Evolutionary conservation across 345 rosid genomes (phyloP).

Genomic region (Citrus glauca): DNA sequence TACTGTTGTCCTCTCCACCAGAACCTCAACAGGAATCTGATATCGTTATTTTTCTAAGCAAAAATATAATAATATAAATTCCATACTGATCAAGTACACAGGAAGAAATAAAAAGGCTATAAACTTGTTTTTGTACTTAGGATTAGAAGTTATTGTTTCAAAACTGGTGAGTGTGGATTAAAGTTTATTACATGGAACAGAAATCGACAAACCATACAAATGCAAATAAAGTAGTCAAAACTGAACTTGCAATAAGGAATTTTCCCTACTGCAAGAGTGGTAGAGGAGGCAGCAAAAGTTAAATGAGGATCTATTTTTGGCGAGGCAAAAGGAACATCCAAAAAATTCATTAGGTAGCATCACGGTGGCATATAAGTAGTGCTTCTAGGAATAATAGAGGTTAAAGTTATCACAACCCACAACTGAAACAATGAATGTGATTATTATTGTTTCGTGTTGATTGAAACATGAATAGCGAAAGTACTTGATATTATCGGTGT

Average conservation of each 20-base stretch:
- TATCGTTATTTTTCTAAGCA: neutral
- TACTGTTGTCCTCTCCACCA: neutral
- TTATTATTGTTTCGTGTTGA: neutral
- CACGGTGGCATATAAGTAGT: neutral
- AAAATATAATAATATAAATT: neutral
- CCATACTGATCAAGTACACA: neutral
- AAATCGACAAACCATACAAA: neutral
- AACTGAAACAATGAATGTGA: neutral
- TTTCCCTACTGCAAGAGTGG: neutral
- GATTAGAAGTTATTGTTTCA: neutral
- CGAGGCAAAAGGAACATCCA: neutral
- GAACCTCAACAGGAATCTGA: neutral
- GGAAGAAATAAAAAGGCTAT: neutral
- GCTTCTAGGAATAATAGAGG: neutral
- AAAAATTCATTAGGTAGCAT: neutral
- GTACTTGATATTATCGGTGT: neutral
- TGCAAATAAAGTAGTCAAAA: neutral
- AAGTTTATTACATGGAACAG: slow-evolving; percentile 12
- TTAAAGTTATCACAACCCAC: neutral
- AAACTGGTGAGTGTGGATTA: neutral
- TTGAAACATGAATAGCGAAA: neutral
- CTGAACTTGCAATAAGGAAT: neutral
- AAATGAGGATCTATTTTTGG: neutral
- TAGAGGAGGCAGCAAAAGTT: neutral
- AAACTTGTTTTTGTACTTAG: neutral